Conservation (phyloP, 129 eudicot genomes). For the Flaveria brownii region DNA sequence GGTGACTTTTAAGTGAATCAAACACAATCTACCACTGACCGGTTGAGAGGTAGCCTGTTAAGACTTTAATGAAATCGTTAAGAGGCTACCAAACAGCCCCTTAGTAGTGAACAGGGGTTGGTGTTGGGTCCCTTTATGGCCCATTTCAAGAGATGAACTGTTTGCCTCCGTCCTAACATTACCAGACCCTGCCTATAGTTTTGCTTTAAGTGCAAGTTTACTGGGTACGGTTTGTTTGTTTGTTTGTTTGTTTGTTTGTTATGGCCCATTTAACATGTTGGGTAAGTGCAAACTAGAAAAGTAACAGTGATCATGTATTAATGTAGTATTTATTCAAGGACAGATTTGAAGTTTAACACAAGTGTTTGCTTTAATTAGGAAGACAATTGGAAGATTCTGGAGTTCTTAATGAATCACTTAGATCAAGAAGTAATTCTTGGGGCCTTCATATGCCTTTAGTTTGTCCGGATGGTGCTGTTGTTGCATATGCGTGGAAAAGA, state of each 20-base stretch:
- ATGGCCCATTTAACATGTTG: neutral
- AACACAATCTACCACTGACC: no score
- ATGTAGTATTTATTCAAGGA: neutral
- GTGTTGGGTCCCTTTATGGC: neutral
- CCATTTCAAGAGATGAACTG: no score
- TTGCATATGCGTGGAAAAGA: conserved; percentile 99
- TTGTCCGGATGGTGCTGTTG: conserved; percentile 98
- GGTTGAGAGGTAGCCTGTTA: no score
- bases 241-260: no score
- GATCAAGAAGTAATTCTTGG: conserved; percentile 96
- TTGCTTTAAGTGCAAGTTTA: no score
- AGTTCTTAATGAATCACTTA: conserved; percentile 88
- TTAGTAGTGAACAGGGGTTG: neutral
- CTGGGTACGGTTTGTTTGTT: no score
- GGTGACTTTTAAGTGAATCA: no score
- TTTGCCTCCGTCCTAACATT: no score
- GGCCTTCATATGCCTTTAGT: conserved; percentile 99
- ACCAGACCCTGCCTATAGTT: no score
- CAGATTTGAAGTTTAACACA: neutral
- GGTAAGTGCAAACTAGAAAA: neutral
- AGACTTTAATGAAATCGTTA: no score
- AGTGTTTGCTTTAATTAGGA: conserved; percentile 50
- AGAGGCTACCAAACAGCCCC: no score
- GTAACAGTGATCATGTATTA: neutral
- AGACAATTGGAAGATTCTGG: conserved; percentile 93